These are phyloP conservation scores for Coemansia sp. DNA, from an alignment of 192 early-diverging fungal species.

Conservation along the genomic window DNA sequence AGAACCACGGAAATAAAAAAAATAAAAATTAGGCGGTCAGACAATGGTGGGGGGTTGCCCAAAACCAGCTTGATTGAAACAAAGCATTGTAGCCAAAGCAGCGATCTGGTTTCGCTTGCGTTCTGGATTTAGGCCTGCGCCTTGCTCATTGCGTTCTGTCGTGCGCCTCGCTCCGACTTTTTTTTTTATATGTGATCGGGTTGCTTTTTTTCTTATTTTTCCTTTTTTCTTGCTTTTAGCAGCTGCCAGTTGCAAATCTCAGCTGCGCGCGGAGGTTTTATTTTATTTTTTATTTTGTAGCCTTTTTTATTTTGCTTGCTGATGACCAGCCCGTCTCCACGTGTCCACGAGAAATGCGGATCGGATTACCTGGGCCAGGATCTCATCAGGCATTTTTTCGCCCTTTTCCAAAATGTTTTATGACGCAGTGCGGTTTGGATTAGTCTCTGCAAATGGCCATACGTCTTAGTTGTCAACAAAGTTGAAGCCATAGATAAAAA, in stretches of 20 bases:
- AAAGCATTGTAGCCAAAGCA: not conserved
- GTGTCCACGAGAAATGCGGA: slow-evolving; percentile 11
- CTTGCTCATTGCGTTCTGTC: slow-evolving; percentile 1
- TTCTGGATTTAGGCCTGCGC: not conserved
- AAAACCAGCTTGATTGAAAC: not conserved
- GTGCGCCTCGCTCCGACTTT: slow-evolving; percentile 2
- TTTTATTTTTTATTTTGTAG: not conserved
- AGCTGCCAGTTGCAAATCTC: slow-evolving; percentile 5
- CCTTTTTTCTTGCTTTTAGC: not conserved
- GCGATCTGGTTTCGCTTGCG: not conserved
- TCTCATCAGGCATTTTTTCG: slow-evolving; percentile 3
- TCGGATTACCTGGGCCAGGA: slow-evolving; percentile 7
- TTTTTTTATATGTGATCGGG: not conserved
- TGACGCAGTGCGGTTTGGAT: not conserved
- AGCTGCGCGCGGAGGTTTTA: slow-evolving; percentile 1
- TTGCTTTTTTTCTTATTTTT: not conserved
- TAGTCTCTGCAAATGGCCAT: not conserved
- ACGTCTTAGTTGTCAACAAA: not conserved
- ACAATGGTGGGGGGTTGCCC: not conserved
- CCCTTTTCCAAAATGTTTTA: not conserved
- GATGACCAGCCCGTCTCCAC: slow-evolving; percentile 9
- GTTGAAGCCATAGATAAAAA: not conserved
- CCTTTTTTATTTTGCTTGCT: not conserved
- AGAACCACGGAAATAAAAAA: not conserved
- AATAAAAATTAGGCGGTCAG: not conserved